Evolutionary conservation across 345 rosid species (phyloP), one percentile per base, ranked within the genome.

Genomic region (Zanthoxylum bungeanum): DNA sequence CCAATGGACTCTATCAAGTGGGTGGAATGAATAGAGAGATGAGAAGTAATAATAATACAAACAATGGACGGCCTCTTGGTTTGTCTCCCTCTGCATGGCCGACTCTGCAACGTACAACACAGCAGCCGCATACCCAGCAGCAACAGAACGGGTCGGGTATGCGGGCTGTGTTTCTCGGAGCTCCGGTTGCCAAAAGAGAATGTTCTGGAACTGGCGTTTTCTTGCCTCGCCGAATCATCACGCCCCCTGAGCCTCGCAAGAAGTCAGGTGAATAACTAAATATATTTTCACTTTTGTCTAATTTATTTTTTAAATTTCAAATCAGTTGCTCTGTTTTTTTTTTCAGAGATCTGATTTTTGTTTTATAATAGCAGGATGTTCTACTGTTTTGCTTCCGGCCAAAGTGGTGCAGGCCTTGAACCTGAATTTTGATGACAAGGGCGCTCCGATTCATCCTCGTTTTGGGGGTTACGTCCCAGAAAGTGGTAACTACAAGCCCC

Each of bases 151-250:
- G 86, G 60, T 79, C 89, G 4, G 83, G 79, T 42, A 85, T 86
- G 97, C 77, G 85, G 27, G 86, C 91, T 58, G 87, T 85, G 16
- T 82, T 88, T 39, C 85, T 87, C 11, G 89, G 91, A 6, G 64
- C 82, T 19, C 74, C 78, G 0, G 44, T 80, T n/a, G 81, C 55
- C 0, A 89, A 86, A 78, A 79, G 80, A 31, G 89, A 83, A 64
- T 85, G 84, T 50, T 78, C 96, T 5, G 99, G 98, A 3, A 94
- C 99, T 3, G 98, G 97, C 9, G 98, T 94, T 4, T 94, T 94
- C 85, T 72, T 92, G 58, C 99, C 99, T 19, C 97, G 92, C 6
- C 82, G 86, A 4, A 39, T 70, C 10, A 79, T 78, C 57, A 40
- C 80, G 3, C 64, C 77, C 3, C 1, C 80, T 37, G 87, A 82